These are phyloP conservation scores for Elsinoe arachidis DNA, from an alignment of 2,329 filamentous ascomycete species.

Conservation along the genomic window DNA sequence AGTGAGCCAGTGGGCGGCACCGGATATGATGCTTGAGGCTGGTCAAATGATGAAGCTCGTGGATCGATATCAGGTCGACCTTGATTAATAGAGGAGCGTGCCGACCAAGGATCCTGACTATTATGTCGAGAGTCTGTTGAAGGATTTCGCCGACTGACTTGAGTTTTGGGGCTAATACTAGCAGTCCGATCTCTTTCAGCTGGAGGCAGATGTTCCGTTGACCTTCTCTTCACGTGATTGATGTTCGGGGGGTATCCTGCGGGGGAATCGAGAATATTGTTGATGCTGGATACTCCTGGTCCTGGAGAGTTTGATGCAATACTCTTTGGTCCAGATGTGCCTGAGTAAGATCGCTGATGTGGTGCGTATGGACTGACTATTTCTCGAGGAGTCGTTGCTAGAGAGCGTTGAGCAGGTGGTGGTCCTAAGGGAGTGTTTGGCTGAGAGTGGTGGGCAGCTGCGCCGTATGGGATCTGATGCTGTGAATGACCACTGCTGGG, in stretches of 20 bases:
- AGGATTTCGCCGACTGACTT: slow-evolving; percentile 23
- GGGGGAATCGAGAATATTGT: slow-evolving; percentile 35
- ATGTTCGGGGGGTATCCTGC: slow-evolving; percentile 18
- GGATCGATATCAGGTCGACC: neutral
- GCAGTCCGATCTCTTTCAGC: slow-evolving; percentile 61
- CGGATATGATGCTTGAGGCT: neutral
- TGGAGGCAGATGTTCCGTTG: slow-evolving; percentile 38
- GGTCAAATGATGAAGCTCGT: neutral
- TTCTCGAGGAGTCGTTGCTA: slow-evolving; percentile 21
- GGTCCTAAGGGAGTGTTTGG: slow-evolving; percentile 43
- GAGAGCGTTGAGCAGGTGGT: slow-evolving; percentile 26
- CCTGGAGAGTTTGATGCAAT: slow-evolving; percentile 24
- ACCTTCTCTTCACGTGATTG: slow-evolving; percentile 15
- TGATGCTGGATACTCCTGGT: slow-evolving; percentile 14
- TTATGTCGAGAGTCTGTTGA: slow-evolving; percentile 26
- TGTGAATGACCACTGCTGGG: slow-evolving; percentile 24
- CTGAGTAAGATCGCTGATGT: slow-evolving; percentile 26
- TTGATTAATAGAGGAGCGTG: slow-evolving; percentile 9
- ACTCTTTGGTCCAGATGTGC: slow-evolving; percentile 19
- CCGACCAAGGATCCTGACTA: slow-evolving; percentile 22
- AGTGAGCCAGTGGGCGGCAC: neutral
- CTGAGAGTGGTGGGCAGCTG: slow-evolving; percentile 34
- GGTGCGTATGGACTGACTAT: slow-evolving; percentile 22
- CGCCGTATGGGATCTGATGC: slow-evolving; percentile 25
- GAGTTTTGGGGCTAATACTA: slow-evolving; percentile 71